Evolutionary conservation across 208 protist species (phyloP).

Genomic region (Acanthamoeba culbertsoni): DNA sequence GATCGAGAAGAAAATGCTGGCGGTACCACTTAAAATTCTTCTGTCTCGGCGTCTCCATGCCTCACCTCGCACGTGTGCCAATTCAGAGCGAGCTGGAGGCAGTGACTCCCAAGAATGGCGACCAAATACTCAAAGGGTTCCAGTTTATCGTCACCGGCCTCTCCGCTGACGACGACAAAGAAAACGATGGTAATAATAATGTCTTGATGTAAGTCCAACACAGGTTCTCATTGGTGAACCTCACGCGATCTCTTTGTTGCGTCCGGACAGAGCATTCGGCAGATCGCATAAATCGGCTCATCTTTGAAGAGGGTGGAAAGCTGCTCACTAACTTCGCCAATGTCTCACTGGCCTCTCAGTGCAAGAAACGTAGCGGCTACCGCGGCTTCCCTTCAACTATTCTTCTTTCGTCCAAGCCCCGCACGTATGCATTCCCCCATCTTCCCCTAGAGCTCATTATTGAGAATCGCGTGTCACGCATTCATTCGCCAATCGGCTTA

Average conservation of each 20-base stretch:
- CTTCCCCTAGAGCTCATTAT: too few species aligned
- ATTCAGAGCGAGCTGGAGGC: not conserved
- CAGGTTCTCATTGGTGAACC: not conserved
- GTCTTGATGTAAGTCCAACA: too few species aligned
- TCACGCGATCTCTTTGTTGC: not conserved
- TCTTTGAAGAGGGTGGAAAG: constrained; percentile 5
- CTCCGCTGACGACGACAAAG: constrained; percentile 15
- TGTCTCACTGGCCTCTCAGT: not conserved
- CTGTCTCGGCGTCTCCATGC: not conserved
- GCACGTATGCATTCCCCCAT: not conserved
- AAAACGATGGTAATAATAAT: not conserved
- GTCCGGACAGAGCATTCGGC: not conserved
- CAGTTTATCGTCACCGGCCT: constrained; percentile 35
- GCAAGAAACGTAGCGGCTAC: not conserved
- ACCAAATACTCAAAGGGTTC: not conserved
- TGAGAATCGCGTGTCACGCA: too few species aligned
- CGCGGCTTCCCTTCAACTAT: not conserved
- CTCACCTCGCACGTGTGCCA: not conserved
- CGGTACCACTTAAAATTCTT: not conserved
- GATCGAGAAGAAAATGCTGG: constrained; percentile 21
- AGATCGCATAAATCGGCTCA: not conserved
- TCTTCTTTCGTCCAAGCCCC: not conserved
- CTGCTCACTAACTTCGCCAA: constrained; percentile 2
- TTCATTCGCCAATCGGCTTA: too few species aligned
- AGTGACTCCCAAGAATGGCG: not conserved